Percentiles rank a stretch among this genome's conserved stretches.
Evolutionary conservation across 108 stramenopile genomes (phyloP).

Genomic region (Pseudonitzschia pungens): DNA sequence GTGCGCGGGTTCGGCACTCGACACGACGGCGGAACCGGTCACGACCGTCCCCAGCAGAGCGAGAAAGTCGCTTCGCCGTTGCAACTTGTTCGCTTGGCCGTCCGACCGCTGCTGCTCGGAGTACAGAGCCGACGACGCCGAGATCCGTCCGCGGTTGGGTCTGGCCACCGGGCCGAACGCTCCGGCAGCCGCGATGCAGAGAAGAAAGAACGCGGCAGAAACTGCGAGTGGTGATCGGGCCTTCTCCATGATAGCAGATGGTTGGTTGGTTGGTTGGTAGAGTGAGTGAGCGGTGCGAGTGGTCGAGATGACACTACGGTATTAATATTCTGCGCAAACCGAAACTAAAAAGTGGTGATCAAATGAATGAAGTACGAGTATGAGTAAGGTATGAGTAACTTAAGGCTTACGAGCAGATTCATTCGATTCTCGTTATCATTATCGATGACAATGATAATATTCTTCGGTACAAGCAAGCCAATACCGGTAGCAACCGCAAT

Average conservation of each 20-base stretch:
- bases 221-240: background rate
- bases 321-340: too few species aligned
- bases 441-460: too few species aligned
- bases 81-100: background rate
- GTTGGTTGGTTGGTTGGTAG: background rate
- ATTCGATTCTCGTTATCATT: too few species aligned
- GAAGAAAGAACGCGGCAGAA: background rate
- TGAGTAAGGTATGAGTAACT: too few species aligned
- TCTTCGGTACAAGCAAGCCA: too few species aligned
- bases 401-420: too few species aligned
- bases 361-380: too few species aligned
- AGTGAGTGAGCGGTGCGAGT: too few species aligned
- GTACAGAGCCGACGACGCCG: background rate
- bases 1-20: background rate
- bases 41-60: constrained; percentile 6
- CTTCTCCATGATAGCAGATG: background rate
- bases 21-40: background rate
- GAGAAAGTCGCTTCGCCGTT: background rate
- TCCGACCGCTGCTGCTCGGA: background rate
- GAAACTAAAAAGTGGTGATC: too few species aligned
- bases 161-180: background rate
- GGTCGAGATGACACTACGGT: too few species aligned
- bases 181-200: background rate
- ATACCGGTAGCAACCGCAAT: background rate
- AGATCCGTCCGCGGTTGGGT: background rate